These are phyloP conservation scores for Carex sylvatica DNA, from an alignment of 202 grass and related monocot species.

Conservation along the genomic window DNA sequence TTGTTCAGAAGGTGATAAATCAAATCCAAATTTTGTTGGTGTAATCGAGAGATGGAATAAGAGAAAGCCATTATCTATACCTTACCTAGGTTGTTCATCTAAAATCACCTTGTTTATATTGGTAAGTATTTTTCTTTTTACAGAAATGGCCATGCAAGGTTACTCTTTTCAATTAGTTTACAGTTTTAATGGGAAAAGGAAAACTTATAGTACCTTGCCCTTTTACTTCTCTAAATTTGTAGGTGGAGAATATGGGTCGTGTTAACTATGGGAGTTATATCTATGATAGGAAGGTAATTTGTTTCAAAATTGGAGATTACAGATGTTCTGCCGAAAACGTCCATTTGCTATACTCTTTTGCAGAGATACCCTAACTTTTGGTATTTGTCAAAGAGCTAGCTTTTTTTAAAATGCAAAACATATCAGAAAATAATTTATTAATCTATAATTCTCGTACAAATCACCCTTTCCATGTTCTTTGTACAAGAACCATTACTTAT, in stretches of 20 bases:
- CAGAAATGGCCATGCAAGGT: conserved; percentile 11
- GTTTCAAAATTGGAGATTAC: conserved; percentile 1
- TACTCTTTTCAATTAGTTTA: not conserved
- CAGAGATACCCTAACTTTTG: not conserved
- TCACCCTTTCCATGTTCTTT: not conserved
- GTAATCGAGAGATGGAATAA: conserved; percentile 82
- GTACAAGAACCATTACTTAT: not conserved
- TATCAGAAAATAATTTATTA: not conserved
- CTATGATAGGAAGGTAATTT: conserved; percentile 82
- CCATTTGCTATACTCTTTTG: not conserved
- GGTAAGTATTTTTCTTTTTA: conserved; percentile 48
- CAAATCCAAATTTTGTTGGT: conserved; percentile 58
- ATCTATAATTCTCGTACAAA: conserved; percentile 16
- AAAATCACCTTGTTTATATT: conserved; percentile 69
- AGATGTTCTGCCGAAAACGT: not conserved
- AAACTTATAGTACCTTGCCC: not conserved
- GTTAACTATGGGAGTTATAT: conserved; percentile 86
- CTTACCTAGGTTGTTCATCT: conserved; percentile 61
- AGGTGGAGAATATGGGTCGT: conserved; percentile 90
- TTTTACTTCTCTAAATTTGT: conserved; percentile 28
- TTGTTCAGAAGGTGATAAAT: conserved; percentile 45
- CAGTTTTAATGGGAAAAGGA: not conserved
- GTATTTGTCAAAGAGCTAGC: not conserved
- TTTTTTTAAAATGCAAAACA: not conserved
- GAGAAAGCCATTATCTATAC: conserved; percentile 51